Evolutionary conservation across 345 rosid genomes (phyloP).

Genomic region (Jatropha curcas): DNA sequence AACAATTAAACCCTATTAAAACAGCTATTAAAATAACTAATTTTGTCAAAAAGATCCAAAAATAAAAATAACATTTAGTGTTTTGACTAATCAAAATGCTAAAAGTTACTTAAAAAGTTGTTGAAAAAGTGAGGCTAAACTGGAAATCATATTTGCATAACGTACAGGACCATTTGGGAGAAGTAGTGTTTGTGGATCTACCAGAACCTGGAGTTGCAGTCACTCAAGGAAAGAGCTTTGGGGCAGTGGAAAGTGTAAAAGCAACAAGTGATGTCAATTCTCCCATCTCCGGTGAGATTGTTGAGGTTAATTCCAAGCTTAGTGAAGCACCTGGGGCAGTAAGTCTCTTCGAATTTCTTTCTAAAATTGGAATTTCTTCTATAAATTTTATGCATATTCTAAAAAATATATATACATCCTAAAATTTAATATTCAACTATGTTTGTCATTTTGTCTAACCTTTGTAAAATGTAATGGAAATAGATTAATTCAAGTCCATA

Average conservation of each 20-base stretch:
- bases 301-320: conserved; percentile 80
- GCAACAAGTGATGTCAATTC: conserved; percentile 90
- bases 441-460: background rate
- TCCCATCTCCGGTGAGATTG: conserved; percentile 84
- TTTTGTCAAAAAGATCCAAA: no score
- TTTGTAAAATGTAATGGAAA: conserved; percentile 24
- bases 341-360: conserved; percentile 6
- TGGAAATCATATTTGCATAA: background rate
- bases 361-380: background rate
- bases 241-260: conserved; percentile 94
- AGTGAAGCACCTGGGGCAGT: conserved; percentile 75
- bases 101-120: no score
- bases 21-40: no score
- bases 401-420: no score
- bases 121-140: no score
- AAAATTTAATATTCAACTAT: no score
- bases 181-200: conserved; percentile 89
- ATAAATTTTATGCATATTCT: background rate
- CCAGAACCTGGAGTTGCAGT: conserved; percentile 64
- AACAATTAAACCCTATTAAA: no score
- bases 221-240: conserved; percentile 60
- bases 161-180: conserved; percentile 83
- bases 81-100: no score
- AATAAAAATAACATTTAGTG: no score
- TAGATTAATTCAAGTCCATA: conserved; percentile 89